Base-by-base conservation (phyloP, 164 flowering plant species). In the Sextonia rubra region DNA sequence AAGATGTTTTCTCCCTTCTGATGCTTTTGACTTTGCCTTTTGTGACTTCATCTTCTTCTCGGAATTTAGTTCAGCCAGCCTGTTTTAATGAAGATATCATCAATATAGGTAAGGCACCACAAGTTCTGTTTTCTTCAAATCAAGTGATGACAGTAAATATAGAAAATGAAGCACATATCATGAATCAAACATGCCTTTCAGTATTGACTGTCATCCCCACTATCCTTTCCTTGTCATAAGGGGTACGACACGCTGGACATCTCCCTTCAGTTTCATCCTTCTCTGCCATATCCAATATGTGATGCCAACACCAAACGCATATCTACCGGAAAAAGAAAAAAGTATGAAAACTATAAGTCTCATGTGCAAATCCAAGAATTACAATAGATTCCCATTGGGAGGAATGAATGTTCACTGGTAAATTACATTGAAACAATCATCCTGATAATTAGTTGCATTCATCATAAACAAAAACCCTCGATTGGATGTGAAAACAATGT, bases 261-360 rank as follows among this genome's bases (percentile, higher is more conserved):
- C 94, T 87, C 25, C 99, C 99, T 82, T 95, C 97, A 7, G 88
- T 82, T 14, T 88, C 91, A 81, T 91, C 98, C 82, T 95, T 95
- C 85, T 89, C 99, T 65, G 98, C 98, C 97, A 96, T 93, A 68
- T 96, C 97, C 92, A 93, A 89, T 56, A 96, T 87, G 80, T 93
- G 97, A 83, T 96, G 94, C 99, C 99, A 96, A 74, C 99, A 96
- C 99, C 98, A 96, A 32, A 96, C 97, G 82, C 99, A 96, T 67
- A 96, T 86, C 99, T 96, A 82, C 60, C 65, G 26, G 9, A 9
- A 37, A 37, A 37, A 47, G 7, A 71, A n/a, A 37, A 47, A 2
- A 44, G 25, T 7, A 56, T 27, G 47, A 69, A 49, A 25, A 37
- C 11, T 58, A 17, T n/a, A 20, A 58, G 24, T 17, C 23, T 58